A percentile compares a stretch with the other conserved stretches of the same genome.
Conservation (phyloP, 108 stramenopile genomes). For the Seminavis robusta region DNA sequence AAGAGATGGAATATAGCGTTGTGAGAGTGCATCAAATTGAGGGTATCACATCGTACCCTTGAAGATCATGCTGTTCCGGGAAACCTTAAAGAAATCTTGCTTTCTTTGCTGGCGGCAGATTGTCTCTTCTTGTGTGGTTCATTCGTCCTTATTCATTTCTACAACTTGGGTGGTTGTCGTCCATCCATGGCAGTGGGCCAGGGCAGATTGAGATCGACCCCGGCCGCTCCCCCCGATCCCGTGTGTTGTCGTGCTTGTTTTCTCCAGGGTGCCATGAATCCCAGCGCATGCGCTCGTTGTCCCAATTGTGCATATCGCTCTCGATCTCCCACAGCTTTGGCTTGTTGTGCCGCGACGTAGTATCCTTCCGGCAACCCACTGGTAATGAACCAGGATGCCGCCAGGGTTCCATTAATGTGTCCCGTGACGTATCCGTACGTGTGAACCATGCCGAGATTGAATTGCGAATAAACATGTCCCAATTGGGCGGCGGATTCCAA, state of each 20-base stretch:
- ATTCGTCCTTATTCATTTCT: too few species aligned
- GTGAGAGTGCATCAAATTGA: too few species aligned
- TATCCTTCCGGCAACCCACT: slow-evolving; percentile 9
- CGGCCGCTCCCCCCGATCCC: slow-evolving; percentile 8
- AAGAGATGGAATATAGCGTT: too few species aligned
- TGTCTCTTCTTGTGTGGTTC: too few species aligned
- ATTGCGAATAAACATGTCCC: slow-evolving; percentile 10
- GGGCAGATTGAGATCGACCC: slow-evolving; percentile 2
- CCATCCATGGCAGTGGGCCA: slow-evolving; percentile 2
- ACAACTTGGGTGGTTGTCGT: slow-evolving; percentile 1
- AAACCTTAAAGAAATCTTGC: too few species aligned
- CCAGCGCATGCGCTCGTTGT: neutral
- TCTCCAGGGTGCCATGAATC: slow-evolving; percentile 6
- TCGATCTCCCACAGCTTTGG: neutral
- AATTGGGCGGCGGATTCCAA: slow-evolving; percentile 5
- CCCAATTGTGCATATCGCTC: neutral
- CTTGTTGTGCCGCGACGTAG: neutral
- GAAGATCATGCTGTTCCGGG: too few species aligned
- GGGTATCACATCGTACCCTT: too few species aligned
- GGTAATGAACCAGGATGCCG: slow-evolving; percentile 9
- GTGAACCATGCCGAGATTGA: slow-evolving; percentile 11
- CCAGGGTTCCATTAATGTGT: neutral
- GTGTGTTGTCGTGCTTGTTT: slow-evolving; percentile 1
- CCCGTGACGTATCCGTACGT: slow-evolving; percentile 1
- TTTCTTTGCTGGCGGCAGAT: too few species aligned